A percentile compares a stretch with the other conserved stretches of the same genome.
phyloP scores from a whole-genome alignment of 495 filamentous ascomycete genomes.

The Neurospora discreta region DNA sequence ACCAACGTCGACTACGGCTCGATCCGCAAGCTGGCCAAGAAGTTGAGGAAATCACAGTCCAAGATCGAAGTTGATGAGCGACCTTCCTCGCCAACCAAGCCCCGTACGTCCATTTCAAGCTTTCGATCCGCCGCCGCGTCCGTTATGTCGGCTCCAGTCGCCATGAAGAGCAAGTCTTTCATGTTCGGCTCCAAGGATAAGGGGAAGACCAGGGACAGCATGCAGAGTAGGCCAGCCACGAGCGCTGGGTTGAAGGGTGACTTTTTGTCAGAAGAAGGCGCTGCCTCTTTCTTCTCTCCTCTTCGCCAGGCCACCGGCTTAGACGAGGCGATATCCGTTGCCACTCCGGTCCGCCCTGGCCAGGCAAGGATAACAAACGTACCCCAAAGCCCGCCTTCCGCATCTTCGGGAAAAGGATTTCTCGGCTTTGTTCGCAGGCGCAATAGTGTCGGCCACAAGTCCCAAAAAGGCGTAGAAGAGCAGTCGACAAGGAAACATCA shows the following conservation, averaged over 20 bases:
- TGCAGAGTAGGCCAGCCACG: not conserved
- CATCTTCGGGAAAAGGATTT: not conserved
- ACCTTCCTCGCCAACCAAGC: not conserved
- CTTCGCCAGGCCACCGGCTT: not conserved
- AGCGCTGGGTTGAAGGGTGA: not conserved
- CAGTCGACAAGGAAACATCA: not conserved
- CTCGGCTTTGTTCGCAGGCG: not conserved
- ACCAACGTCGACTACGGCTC: constrained; percentile 8
- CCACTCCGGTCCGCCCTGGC: not conserved
- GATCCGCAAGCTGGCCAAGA: constrained; percentile 26
- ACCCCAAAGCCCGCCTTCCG: not conserved
- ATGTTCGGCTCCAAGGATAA: not conserved
- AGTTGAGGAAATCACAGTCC: constrained; percentile 19
- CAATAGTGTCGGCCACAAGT: not conserved
- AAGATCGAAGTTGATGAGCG: not conserved
- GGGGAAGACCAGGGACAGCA: not conserved
- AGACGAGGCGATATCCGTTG: not conserved
- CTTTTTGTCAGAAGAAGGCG: not conserved
- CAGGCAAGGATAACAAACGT: not conserved
- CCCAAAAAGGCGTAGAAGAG: not conserved
- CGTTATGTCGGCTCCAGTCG: not conserved
- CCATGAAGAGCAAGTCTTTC: not conserved
- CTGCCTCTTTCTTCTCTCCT: not conserved
- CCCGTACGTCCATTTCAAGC: constrained; percentile 8
- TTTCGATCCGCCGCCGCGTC: not conserved